These are phyloP conservation scores for Leccinum huronense DNA, from an alignment of 1,284 basidiomycete genomes.

Conservation along the genomic window DNA sequence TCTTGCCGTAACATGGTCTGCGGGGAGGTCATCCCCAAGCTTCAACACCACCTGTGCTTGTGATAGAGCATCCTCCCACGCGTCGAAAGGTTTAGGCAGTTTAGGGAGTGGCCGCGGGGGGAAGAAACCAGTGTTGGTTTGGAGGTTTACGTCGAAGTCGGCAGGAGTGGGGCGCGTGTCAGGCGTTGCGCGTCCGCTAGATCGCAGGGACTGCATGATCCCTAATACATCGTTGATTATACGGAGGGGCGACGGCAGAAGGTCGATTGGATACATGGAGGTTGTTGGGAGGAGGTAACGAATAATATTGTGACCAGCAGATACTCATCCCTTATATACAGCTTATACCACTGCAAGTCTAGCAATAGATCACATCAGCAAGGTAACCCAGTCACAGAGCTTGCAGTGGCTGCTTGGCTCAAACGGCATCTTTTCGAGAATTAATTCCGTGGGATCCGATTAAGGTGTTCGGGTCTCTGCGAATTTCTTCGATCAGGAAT, in stretches of 20 bases:
- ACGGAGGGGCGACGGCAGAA: slow-evolving; percentile 39
- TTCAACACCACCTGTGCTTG: slow-evolving; percentile 57
- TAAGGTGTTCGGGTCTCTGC: slow-evolving; percentile 20
- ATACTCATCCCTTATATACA: slow-evolving; percentile 34
- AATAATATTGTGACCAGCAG: slow-evolving; percentile 10
- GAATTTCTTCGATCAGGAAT: slow-evolving; percentile 23
- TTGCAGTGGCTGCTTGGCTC: slow-evolving; percentile 31
- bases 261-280: slow-evolving; percentile 36
- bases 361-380: slow-evolving; percentile 33
- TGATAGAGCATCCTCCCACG: slow-evolving; percentile 74
- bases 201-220: slow-evolving; percentile 30
- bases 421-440: slow-evolving; percentile 34
- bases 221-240: slow-evolving; percentile 34
- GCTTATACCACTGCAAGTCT: slow-evolving; percentile 35
- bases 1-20: slow-evolving; percentile 50
- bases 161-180: slow-evolving; percentile 34
- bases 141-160: slow-evolving; percentile 73
- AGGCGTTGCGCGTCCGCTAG: slow-evolving; percentile 22
- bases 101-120: slow-evolving; percentile 67
- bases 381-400: slow-evolving; percentile 37
- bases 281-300: slow-evolving; percentile 9
- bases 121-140: slow-evolving; percentile 86
- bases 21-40: slow-evolving; percentile 59
- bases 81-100: slow-evolving; percentile 53
- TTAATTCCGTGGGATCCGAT: slow-evolving; percentile 27